Evolutionary conservation across 352 stramenopile genomes (phyloP).

Genomic region (Phytophthora boehmeriae): DNA sequence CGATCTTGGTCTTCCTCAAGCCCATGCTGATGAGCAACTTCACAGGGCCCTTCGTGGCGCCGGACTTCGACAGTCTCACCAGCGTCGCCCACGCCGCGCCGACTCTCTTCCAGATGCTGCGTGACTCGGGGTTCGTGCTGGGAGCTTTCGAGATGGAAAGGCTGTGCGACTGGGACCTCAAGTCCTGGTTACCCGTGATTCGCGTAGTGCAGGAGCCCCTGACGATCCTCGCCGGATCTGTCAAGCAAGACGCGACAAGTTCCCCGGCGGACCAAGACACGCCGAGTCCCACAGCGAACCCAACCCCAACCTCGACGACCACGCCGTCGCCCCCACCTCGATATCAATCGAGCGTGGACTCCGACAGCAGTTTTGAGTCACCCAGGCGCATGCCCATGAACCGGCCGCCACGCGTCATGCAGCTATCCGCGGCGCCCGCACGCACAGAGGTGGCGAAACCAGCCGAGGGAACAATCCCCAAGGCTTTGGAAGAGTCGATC

Average conservation of each 20-base stretch:
- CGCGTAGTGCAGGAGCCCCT: not conserved
- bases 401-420: not conserved
- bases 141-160: conserved; percentile 10
- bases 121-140: not conserved
- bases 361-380: conserved; percentile 8
- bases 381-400: not conserved
- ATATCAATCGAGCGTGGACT: not conserved
- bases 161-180: conserved; percentile 10
- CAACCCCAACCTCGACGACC: not conserved
- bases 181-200: not conserved
- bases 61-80: no score
- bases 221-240: not conserved
- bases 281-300: no score
- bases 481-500: conserved; percentile 2
- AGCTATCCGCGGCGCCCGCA: not conserved
- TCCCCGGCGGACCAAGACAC: no score
- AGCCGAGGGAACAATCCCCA: not conserved
- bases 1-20: no score
- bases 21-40: no score
- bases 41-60: no score
- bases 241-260: not conserved
- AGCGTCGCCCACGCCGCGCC: no score
- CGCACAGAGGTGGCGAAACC: no score
- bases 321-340: not conserved
- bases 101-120: not conserved